phyloP scores from a whole-genome alignment of 192 early-diverging fungal species.

The Thamnidium elegans region DNA sequence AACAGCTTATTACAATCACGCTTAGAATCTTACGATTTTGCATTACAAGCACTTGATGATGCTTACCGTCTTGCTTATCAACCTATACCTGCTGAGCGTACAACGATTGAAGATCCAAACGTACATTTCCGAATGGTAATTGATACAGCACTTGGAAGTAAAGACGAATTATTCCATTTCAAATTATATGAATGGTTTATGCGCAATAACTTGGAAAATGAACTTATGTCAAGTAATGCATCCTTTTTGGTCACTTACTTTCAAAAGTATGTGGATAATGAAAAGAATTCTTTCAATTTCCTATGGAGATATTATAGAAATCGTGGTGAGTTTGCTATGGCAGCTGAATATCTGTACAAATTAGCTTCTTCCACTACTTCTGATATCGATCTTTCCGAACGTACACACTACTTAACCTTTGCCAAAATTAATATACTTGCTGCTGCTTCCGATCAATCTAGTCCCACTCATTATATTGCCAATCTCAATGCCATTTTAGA shows the following conservation, averaged over 20 bases:
- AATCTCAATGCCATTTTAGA: conserved; percentile 11
- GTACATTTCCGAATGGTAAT: background rate
- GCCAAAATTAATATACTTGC: conserved; percentile 23
- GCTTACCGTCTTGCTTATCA: background rate
- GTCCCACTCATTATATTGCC: background rate
- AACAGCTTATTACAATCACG: background rate
- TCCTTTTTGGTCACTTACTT: conserved; percentile 23
- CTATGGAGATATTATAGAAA: conserved; percentile 29
- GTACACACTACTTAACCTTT: conserved; percentile 20
- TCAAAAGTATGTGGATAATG: conserved; percentile 9
- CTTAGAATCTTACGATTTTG: conserved; percentile 6
- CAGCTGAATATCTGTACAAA: conserved; percentile 23
- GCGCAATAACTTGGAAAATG: conserved; percentile 8
- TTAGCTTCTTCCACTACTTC: conserved; percentile 4
- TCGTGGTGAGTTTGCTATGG: conserved; percentile 14
- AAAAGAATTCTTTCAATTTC: conserved; percentile 5
- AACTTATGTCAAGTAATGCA: conserved; percentile 18
- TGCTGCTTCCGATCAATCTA: background rate
- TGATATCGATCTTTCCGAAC: conserved; percentile 7
- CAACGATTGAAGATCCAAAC: background rate
- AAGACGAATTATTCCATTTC: conserved; percentile 32
- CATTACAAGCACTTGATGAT: conserved; percentile 11
- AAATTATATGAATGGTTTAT: conserved; percentile 31
- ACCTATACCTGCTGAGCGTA: background rate
- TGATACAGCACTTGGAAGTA: conserved; percentile 6